phyloP scores from a whole-genome alignment of 2,329 filamentous ascomycete species.

The Tetracladium maxilliforme region DNA sequence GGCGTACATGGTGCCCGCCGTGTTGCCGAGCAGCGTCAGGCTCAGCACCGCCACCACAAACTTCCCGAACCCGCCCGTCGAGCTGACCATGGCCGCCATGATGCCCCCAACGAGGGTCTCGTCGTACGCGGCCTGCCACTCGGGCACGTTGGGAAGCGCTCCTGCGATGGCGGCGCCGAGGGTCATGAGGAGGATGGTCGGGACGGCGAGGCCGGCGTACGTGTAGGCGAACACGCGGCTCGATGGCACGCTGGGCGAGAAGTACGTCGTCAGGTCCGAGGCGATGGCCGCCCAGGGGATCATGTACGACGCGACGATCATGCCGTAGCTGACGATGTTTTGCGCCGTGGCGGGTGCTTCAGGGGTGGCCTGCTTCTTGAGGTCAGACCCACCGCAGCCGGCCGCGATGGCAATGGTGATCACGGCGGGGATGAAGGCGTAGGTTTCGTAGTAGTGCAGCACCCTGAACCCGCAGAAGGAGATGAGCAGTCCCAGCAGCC shows the following conservation, averaged over 20 bases:
- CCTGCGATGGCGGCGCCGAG: conserved; percentile 51
- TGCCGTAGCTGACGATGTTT: conserved; percentile 38
- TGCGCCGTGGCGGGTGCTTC: conserved; percentile 24
- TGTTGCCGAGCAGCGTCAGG: conserved; percentile 42
- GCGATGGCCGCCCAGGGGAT: conserved; percentile 44
- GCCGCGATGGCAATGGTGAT: conserved; percentile 37
- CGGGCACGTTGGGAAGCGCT: conserved; percentile 34
- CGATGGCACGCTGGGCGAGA: conserved; percentile 37
- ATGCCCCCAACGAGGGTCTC: conserved; percentile 40
- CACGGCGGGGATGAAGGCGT: conserved; percentile 38
- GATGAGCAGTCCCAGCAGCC: conserved; percentile 38
- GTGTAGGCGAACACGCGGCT: conserved; percentile 35
- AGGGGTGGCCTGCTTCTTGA: conserved; percentile 29
- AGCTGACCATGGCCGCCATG: conserved; percentile 41
- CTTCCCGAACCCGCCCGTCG: conserved; percentile 43
- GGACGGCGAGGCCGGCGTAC: conserved; percentile 37
- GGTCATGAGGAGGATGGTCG: conserved; percentile 43
- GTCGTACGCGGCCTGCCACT: conserved; percentile 38
- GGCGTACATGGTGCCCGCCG: conserved; percentile 44
- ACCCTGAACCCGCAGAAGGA: conserved; percentile 46
- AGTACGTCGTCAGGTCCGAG: conserved; percentile 46
- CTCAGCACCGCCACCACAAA: conserved; percentile 45
- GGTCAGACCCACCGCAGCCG: conserved; percentile 33
- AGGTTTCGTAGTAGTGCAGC: conserved; percentile 42
- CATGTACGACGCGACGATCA: conserved; percentile 47